phyloP scores from a whole-genome alignment of 441 rosid genomes.

The Isatis lusitanica region DNA sequence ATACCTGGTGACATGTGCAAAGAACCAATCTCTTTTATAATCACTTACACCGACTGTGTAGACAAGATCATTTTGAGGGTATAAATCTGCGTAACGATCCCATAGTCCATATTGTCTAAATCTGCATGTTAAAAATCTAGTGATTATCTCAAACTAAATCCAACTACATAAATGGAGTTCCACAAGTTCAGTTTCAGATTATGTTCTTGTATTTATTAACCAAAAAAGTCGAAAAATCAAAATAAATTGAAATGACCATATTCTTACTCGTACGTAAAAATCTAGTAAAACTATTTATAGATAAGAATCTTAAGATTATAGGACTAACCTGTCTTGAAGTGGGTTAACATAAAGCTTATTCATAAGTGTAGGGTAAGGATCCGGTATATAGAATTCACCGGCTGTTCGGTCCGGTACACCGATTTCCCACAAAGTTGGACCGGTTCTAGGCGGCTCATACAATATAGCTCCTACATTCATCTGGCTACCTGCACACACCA shows the following conservation, averaged over 20 bases:
- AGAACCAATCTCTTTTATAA: slow-evolving; percentile 55
- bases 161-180: too few relatives aligned
- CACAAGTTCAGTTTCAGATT: background rate
- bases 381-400: slow-evolving; percentile 61
- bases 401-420: slow-evolving; percentile 71
- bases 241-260: background rate
- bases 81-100: slow-evolving; percentile 60
- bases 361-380: slow-evolving; percentile 47
- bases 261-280: background rate
- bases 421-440: slow-evolving; percentile 76
- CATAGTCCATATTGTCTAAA: slow-evolving; percentile 70
- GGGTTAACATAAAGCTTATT: slow-evolving; percentile 41
- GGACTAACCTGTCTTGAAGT: slow-evolving; percentile 44
- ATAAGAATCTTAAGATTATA: background rate
- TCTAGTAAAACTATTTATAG: background rate
- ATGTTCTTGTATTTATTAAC: background rate
- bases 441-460: slow-evolving; percentile 59
- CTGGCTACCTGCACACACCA: slow-evolving; percentile 18
- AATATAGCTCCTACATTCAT: slow-evolving; percentile 43
- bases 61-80: slow-evolving; percentile 44
- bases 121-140: slow-evolving; percentile 29
- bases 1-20: slow-evolving; percentile 64
- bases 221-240: background rate
- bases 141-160: background rate
- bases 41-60: slow-evolving; percentile 47